Conservation (phyloP, 148 eudicot species). For the Euryodendron excelsum region DNA sequence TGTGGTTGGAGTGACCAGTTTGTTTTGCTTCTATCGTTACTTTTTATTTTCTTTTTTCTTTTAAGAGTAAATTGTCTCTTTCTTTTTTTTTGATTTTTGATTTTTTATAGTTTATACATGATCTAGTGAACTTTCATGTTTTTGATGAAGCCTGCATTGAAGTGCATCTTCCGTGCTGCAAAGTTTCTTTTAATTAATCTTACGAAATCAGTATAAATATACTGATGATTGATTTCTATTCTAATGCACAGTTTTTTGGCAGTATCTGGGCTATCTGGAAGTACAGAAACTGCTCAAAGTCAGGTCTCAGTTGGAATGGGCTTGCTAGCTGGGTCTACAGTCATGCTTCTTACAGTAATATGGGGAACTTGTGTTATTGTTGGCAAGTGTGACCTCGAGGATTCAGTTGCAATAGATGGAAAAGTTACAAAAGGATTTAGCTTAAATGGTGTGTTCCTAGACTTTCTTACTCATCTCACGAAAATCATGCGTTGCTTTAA, state of each 20-base stretch:
- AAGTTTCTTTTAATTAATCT: background rate
- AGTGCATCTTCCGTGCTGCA: background rate
- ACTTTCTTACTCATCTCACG: background rate
- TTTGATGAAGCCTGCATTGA: background rate
- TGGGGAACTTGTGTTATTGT: constrained; percentile 61
- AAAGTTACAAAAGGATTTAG: constrained; percentile 42
- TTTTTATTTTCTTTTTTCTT: no score
- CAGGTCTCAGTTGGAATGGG: constrained; percentile 69
- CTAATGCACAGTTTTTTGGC: background rate
- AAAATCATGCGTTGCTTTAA: background rate
- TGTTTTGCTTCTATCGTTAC: no score
- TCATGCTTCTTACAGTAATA: constrained; percentile 48
- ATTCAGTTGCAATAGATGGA: constrained; percentile 35
- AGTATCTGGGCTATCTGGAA: constrained; percentile 64
- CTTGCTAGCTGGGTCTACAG: constrained; percentile 59
- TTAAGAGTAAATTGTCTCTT: background rate
- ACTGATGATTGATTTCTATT: background rate
- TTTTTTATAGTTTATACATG: background rate
- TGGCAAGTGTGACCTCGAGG: constrained; percentile 53
- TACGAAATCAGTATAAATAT: background rate
- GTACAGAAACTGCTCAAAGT: constrained; percentile 48
- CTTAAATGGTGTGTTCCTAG: constrained; percentile 35
- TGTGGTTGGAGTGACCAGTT: background rate
- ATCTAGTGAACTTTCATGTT: background rate
- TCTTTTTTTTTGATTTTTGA: background rate